Percentiles rank a stretch among this genome's conserved stretches.
Conservation (phyloP, 371 early-diverging fungal species). For the Apophysomyces variabilis region DNA sequence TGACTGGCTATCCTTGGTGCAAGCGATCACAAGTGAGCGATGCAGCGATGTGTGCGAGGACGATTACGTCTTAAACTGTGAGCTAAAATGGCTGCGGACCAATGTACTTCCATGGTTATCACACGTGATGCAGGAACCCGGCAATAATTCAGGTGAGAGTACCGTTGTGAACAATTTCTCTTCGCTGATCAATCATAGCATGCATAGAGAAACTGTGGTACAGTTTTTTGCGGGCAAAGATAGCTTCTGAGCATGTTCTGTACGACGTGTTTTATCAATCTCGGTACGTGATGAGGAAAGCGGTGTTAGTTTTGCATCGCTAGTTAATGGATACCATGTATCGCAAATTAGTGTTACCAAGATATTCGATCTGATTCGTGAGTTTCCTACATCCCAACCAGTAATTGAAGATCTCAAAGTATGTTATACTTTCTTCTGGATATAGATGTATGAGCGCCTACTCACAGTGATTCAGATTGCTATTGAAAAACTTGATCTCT, state of each 20-base stretch:
- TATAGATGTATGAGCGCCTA: neutral
- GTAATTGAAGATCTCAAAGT: conserved; percentile 40
- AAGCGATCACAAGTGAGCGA: conserved; percentile 7
- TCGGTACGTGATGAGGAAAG: conserved; percentile 10
- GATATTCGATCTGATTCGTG: conserved; percentile 46
- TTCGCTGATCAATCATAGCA: neutral
- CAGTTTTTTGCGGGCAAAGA: conserved; percentile 22
- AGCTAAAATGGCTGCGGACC: conserved; percentile 15
- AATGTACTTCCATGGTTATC: conserved; percentile 27
- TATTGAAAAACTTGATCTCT: conserved; percentile 19
- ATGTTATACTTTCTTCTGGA: neutral
- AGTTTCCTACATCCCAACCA: conserved; percentile 33
- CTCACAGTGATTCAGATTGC: conserved; percentile 17
- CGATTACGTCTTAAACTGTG: neutral
- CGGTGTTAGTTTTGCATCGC: neutral
- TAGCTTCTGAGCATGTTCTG: conserved; percentile 17
- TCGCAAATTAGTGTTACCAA: conserved; percentile 11
- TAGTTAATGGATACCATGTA: neutral
- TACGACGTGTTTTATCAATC: conserved; percentile 23
- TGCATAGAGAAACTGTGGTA: conserved; percentile 14
- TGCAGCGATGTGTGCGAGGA: neutral
- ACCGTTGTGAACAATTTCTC: neutral
- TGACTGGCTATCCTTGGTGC: conserved; percentile 1
- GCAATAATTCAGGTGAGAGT: conserved; percentile 1
- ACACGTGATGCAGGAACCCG: conserved; percentile 11